Base-by-base conservation (phyloP, 495 filamentous ascomycete species). In the Neurospora africana region DNA sequence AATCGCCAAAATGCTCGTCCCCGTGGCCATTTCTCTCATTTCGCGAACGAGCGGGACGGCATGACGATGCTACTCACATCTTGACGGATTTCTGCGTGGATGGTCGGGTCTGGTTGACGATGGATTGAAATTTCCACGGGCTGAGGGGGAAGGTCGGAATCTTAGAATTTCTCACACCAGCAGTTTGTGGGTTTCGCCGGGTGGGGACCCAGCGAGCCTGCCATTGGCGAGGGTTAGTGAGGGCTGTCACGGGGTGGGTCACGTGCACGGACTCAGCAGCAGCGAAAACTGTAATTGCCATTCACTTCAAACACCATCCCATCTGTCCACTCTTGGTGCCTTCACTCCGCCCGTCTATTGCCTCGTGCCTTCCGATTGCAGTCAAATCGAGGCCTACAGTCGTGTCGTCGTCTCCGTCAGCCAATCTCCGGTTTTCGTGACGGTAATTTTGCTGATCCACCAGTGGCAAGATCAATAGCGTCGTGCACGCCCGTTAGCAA, bases 71-170 rank as follows among this genome's bases (percentile, higher is more conserved):
- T 69, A 81, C 86, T 87, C 84, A 88, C 86, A 88, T 88, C 79
- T 86, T 87, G 82, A 81, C 83, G 75, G 78, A 77, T 78, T 83
- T 77, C 77, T 81, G 75, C 77, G 83, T 82, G 75, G 81, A 80
- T 81, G 80, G 82, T 80, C 81, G 74, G 77, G 78, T 78, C 76
- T 73, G 74, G 78, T 80, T 83, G 81, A 80, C 81, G 83, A 81
- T 81, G 78, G 77, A 72, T 75, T 74, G 74, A 77, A 76, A 78
- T 79, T 80, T 76, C 76, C 75, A 61, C 53, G 53, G 53, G 80
- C 76, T 80, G 79, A 80, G 79, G 78, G 80, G 79, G 53, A 81
- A 78, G 78, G 76, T 78, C 73, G 74, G 40, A 71, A 73, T 70
- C 74, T 79, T 65, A 77, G 76, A 80, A 81, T 81, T 80, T 80